Conservation (phyloP, 805 yeast species). For the Groenewaldozyma salmanticensis region DNA sequence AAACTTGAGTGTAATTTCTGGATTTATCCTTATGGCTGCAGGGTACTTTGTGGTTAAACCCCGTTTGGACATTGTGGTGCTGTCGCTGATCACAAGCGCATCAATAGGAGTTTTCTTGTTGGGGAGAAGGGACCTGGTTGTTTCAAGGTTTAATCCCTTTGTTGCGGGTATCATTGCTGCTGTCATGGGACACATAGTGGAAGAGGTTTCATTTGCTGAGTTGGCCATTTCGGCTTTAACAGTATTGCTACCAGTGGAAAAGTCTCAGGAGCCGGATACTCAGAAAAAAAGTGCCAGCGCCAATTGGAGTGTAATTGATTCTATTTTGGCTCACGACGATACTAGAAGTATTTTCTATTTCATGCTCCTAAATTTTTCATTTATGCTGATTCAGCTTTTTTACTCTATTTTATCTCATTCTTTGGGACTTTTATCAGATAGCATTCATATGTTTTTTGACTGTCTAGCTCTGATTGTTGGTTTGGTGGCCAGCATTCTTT, state of each 20-base stretch:
- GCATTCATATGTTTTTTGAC: slow-evolving; percentile 93
- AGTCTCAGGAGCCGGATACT: neutral
- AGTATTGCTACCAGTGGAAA: slow-evolving; percentile 12
- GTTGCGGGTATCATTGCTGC: slow-evolving; percentile 14
- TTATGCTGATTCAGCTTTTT: slow-evolving; percentile 88
- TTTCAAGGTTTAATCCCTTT: slow-evolving; percentile 20
- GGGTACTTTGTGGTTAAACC: slow-evolving; percentile 9
- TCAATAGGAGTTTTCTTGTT: slow-evolving; percentile 24
- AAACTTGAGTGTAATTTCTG: slow-evolving; percentile 7
- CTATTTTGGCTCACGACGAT: slow-evolving; percentile 46
- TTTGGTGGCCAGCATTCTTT: slow-evolving; percentile 65
- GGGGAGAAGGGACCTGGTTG: slow-evolving; percentile 20
- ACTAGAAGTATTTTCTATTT: slow-evolving; percentile 86
- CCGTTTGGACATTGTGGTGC: slow-evolving; percentile 9
- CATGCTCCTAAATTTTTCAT: slow-evolving; percentile 72
- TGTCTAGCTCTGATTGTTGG: slow-evolving; percentile 88
- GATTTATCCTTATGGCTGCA: slow-evolving; percentile 13
- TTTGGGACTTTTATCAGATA: slow-evolving; percentile 82
- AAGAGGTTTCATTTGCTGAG: slow-evolving; percentile 9
- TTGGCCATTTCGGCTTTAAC: slow-evolving; percentile 11
- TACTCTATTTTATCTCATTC: slow-evolving; percentile 92
- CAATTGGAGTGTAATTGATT: slow-evolving; percentile 24
- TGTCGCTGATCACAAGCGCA: slow-evolving; percentile 21
- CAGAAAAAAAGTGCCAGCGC: neutral
- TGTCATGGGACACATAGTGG: slow-evolving; percentile 12